Evolutionary conservation across 2,329 filamentous ascomycete genomes (phyloP).

Genomic region (Epichloe amarillans): DNA sequence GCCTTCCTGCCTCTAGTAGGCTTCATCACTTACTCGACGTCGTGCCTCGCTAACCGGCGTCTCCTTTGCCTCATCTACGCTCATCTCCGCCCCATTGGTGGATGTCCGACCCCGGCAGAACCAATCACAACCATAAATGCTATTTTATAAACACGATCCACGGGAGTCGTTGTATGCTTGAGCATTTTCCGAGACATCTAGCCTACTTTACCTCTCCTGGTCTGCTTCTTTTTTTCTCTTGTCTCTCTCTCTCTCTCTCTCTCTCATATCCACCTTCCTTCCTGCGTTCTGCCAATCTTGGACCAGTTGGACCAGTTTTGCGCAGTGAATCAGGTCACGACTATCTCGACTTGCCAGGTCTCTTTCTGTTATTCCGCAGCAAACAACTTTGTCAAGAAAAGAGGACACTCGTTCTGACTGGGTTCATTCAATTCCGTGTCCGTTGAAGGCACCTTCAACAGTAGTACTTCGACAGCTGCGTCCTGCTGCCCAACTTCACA

Average conservation of each 20-base stretch:
- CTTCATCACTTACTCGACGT: slow-evolving; percentile 10
- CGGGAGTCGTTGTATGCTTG: slow-evolving; percentile 12
- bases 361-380: not conserved
- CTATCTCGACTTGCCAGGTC: not conserved
- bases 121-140: slow-evolving; percentile 21
- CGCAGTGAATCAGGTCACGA: not conserved
- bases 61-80: slow-evolving; percentile 21
- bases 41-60: slow-evolving; percentile 18
- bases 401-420: not conserved
- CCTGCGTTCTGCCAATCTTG: not conserved
- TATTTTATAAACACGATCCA: slow-evolving; percentile 16
- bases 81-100: slow-evolving; percentile 21
- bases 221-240: slow-evolving; percentile 4
- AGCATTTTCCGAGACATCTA: slow-evolving; percentile 18
- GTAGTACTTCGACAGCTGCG: not conserved
- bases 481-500: not conserved
- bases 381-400: not conserved
- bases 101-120: slow-evolving; percentile 15
- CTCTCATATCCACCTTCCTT: not conserved
- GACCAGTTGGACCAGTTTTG: not conserved
- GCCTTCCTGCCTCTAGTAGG: not conserved
- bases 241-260: not conserved
- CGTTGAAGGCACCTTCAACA: not conserved
- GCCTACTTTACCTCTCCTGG: slow-evolving; percentile 1
- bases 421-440: not conserved